Evolutionary conservation across 1,284 basidiomycete species (phyloP).

Genomic region (Apiotrichum siamense): DNA sequence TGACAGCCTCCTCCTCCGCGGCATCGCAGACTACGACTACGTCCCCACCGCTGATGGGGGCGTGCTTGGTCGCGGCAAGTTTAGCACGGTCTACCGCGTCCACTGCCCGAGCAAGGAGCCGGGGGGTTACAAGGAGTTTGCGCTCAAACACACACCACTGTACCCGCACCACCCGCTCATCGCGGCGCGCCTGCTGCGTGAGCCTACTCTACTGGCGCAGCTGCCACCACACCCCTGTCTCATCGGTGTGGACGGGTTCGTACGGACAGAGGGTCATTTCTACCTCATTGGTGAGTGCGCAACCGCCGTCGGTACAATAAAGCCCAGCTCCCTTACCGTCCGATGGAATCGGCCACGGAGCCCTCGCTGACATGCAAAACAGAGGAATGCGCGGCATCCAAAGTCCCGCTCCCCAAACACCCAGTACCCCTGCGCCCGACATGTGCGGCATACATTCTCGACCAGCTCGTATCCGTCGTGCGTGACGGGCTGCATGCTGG

Average conservation of each 20-base stretch:
- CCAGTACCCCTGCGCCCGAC: constrained; percentile 45
- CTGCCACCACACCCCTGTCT: constrained; percentile 54
- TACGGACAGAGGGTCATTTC: constrained; percentile 54
- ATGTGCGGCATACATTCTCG: constrained; percentile 51
- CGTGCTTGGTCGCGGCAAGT: constrained; percentile 50
- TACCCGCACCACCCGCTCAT: constrained; percentile 56
- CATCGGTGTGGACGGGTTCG: constrained; percentile 52
- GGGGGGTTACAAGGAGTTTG: constrained; percentile 41
- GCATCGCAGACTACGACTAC: constrained; percentile 49
- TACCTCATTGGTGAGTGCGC: constrained; percentile 51
- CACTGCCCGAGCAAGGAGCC: background rate
- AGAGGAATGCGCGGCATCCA: constrained; percentile 33
- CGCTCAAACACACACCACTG: constrained; percentile 55
- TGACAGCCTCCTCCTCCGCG: constrained; percentile 42
- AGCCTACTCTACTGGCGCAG: constrained; percentile 54
- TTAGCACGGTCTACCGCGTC: constrained; percentile 49
- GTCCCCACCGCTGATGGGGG: constrained; percentile 27
- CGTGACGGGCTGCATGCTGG: constrained; percentile 52
- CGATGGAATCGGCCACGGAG: no score
- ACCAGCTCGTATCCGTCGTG: constrained; percentile 53
- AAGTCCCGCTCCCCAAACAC: constrained; percentile 32
- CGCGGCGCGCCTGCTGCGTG: constrained; percentile 52
- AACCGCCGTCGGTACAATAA: constrained; percentile 21
- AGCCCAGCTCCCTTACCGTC: background rate
- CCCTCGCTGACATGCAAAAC: constrained; percentile 14